phyloP scores from a whole-genome alignment of 2,329 filamentous ascomycete genomes.

The Pezicula neosporulosa region DNA sequence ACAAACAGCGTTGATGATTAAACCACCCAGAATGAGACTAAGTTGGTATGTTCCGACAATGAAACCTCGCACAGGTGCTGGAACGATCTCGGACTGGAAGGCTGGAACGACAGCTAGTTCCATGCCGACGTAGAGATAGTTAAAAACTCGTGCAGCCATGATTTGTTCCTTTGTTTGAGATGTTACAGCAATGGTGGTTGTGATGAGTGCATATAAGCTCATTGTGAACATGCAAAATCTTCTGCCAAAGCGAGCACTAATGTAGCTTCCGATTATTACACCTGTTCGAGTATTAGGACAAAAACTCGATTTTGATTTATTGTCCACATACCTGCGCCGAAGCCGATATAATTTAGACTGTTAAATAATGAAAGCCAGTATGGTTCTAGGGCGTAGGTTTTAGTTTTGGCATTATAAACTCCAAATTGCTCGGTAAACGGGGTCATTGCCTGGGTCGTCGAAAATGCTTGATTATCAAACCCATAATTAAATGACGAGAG shows the following conservation, averaged over 20 bases:
- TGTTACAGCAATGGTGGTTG: conserved; percentile 30
- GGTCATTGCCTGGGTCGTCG: conserved; percentile 34
- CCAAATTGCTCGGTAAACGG: conserved; percentile 33
- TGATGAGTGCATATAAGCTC: conserved; percentile 31
- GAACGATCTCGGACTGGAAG: conserved; percentile 32
- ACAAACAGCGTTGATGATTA: conserved; percentile 23
- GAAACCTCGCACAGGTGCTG: conserved; percentile 27
- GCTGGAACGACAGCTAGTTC: conserved; percentile 35
- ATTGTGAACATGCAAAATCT: conserved; percentile 33
- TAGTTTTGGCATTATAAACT: conserved; percentile 17
- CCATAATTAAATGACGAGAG: conserved; percentile 37
- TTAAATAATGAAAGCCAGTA: conserved; percentile 34
- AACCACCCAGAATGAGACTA: conserved; percentile 22
- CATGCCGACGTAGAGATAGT: conserved; percentile 37
- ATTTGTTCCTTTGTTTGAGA: conserved; percentile 27
- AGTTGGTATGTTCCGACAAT: conserved; percentile 33
- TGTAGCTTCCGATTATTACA: conserved; percentile 25
- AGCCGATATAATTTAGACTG: conserved; percentile 32
- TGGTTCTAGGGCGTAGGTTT: conserved; percentile 25
- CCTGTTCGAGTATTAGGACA: conserved; percentile 4
- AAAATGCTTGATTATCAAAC: conserved; percentile 35
- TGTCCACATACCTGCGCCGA: conserved; percentile 23
- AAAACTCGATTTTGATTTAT: background rate
- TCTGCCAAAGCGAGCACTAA: conserved; percentile 29
- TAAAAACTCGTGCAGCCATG: conserved; percentile 31